Base-by-base conservation (phyloP, 2,329 filamentous ascomycete species). In the Neonectria sp. region DNA sequence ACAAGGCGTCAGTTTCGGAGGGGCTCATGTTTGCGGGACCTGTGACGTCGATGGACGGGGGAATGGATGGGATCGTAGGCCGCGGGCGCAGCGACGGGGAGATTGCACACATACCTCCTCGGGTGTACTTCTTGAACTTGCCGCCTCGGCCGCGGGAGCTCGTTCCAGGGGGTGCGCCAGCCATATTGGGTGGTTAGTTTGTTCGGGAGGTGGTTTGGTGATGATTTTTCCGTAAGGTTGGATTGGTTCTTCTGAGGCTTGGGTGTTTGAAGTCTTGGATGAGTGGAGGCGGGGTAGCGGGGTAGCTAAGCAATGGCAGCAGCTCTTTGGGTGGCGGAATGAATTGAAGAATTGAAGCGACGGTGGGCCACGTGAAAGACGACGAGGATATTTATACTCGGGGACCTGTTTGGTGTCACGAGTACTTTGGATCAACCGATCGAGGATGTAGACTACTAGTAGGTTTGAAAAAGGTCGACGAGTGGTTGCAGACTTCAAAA, bases 71-170 rank as follows among this genome's bases (percentile, higher is more conserved):
- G 60, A 63, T 51, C 69, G 49, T 46, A 31, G 46, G 31, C 7
- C 46, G 9, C 24, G 31, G 53, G 40, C 12, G 29, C 53, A 40
- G 25, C 6, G 13, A 25, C 17, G 45, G 33, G 33, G 25, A 66
- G 43, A 53, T 33, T 35, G 27, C 29, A 62, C 24, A 77, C 88
- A 75, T 84, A 95, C 95, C 95, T 88, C 95, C 95, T 83, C 95
- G 89, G 75, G 94, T 95, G 74, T 92, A 94, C 86, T 98, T 98
- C 85, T 91, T 93, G 82, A 95, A 97, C 85, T 98, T 98, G 83
- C 95, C 94, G 77, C 93, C 95, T 79, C 95, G 93, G 75, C 94
- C 95, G 79, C 94, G 89, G 71, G 91, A 86, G 80, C 80, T 85
- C 46, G 81, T 76, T 71, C 84, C 85, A 49, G 86, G 82, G 66